Evolutionary conservation across 2,329 filamentous ascomycete genomes (phyloP).

Genomic region (Fusarium multiceps): DNA sequence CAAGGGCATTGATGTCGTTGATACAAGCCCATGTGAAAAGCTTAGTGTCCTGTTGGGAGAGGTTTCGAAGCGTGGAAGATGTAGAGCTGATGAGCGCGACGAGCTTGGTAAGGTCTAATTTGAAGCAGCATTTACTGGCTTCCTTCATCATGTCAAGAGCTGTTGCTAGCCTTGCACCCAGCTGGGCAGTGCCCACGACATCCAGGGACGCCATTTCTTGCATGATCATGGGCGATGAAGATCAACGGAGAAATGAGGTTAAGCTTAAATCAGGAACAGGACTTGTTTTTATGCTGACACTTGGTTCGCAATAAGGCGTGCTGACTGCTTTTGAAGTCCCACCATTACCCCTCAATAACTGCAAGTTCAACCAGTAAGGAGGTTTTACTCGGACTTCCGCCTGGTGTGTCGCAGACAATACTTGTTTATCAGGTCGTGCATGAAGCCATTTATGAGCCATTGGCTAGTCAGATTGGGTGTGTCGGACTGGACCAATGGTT

Average conservation of each 20-base stretch:
- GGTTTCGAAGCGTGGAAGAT: neutral
- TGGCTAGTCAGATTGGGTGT: rapidly evolving
- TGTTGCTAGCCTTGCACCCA: neutral
- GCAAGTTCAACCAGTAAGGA: neutral
- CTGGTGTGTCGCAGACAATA: neutral
- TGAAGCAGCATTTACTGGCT: too few species aligned
- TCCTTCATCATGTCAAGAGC: neutral
- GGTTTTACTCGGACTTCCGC: neutral
- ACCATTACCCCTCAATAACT: neutral
- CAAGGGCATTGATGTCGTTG: neutral
- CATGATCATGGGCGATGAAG: rapidly evolving
- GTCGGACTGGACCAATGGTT: neutral
- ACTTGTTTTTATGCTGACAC: neutral
- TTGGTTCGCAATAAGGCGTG: neutral
- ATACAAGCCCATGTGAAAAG: neutral
- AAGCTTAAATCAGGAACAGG: rapidly evolving
- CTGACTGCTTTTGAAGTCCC: neutral
- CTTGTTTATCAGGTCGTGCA: neutral
- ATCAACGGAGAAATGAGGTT: rapidly evolving
- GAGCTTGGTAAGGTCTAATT: neutral
- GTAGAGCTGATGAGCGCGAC: constrained; percentile 2
- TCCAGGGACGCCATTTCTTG: neutral
- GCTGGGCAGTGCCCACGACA: neutral
- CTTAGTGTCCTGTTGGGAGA: neutral
- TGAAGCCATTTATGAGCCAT: neutral